A percentile compares a stretch with the other conserved stretches of the same genome.
phyloP scores from a whole-genome alignment of 164 flowering plant genomes.

The Litsea cubeba region DNA sequence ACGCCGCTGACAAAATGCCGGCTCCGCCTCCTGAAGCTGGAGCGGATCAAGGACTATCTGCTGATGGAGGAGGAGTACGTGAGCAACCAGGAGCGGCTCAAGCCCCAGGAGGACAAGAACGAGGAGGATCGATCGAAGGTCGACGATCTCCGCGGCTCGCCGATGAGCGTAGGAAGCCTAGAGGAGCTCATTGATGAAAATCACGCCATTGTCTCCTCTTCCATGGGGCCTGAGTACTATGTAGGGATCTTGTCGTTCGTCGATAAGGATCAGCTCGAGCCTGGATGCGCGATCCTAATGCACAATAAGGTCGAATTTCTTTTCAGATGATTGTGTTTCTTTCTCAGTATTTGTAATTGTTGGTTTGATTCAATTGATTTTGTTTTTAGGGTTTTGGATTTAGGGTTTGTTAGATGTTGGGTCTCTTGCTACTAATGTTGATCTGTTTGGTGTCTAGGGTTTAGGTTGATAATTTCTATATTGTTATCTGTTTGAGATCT shows the following conservation, averaged over 20 bases:
- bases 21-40: constrained; percentile 32
- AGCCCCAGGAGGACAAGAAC: constrained; percentile 39
- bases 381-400: background rate
- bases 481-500: background rate
- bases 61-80: constrained; percentile 44
- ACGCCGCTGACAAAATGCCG: constrained; percentile 36
- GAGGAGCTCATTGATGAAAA: constrained; percentile 37
- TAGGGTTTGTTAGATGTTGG: background rate
- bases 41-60: constrained; percentile 34
- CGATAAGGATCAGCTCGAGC: constrained; percentile 43
- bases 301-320: constrained; percentile 28
- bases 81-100: constrained; percentile 30
- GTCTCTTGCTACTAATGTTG: too few relatives aligned
- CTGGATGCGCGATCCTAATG: constrained; percentile 39
- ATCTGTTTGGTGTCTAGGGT: too few relatives aligned
- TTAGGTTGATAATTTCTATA: background rate
- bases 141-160: constrained; percentile 33
- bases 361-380: too few relatives aligned
- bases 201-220: constrained; percentile 38
- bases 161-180: constrained; percentile 34
- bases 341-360: background rate
- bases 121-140: constrained; percentile 42
- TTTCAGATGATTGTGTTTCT: background rate
- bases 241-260: constrained; percentile 30
- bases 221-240: constrained; percentile 35